These are phyloP conservation scores for Leucocoprinus sp. DNA, from an alignment of 768 basidiomycete genomes.

Conservation along the genomic window DNA sequence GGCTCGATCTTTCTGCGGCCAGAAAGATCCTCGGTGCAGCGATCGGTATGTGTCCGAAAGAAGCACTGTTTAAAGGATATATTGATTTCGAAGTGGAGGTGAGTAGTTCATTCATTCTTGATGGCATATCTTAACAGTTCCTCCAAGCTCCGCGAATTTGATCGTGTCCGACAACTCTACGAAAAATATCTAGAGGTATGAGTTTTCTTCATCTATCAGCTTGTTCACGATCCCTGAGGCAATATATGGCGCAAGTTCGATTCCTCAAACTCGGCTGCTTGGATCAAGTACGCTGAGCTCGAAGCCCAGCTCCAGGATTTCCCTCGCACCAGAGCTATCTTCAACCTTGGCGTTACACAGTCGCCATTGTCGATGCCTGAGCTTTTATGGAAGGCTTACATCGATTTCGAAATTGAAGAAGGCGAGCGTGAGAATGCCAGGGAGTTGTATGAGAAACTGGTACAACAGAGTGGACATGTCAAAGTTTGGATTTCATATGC, in stretches of 20 bases:
- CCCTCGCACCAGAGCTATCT: conserved; percentile 85
- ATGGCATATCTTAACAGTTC: neutral
- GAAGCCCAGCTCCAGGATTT: conserved; percentile 84
- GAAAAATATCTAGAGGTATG: conserved; percentile 89
- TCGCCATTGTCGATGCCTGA: conserved; percentile 90
- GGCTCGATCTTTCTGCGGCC: conserved; percentile 73
- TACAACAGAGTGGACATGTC: conserved; percentile 82
- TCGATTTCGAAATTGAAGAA: conserved; percentile 94
- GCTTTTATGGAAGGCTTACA: conserved; percentile 88
- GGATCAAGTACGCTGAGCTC: conserved; percentile 94
- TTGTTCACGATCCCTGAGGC: conserved; percentile 3
- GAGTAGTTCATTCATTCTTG: conserved; percentile 17
- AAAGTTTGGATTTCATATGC: conserved; percentile 98
- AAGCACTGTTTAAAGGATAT: conserved; percentile 91
- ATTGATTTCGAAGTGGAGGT: conserved; percentile 91
- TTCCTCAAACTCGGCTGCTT: conserved; percentile 82
- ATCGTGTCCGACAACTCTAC: conserved; percentile 84
- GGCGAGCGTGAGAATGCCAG: conserved; percentile 83
- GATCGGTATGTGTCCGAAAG: conserved; percentile 95
- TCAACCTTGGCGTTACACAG: conserved; percentile 85
- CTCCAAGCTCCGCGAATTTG: conserved; percentile 82
- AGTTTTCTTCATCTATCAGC: conserved; percentile 3
- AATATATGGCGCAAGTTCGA: conserved; percentile 49
- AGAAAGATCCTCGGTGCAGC: conserved; percentile 84
- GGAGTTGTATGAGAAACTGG: conserved; percentile 81